These are phyloP conservation scores for Dendrothele bispora DNA, from an alignment of 768 basidiomycete species.

Conservation along the genomic window DNA sequence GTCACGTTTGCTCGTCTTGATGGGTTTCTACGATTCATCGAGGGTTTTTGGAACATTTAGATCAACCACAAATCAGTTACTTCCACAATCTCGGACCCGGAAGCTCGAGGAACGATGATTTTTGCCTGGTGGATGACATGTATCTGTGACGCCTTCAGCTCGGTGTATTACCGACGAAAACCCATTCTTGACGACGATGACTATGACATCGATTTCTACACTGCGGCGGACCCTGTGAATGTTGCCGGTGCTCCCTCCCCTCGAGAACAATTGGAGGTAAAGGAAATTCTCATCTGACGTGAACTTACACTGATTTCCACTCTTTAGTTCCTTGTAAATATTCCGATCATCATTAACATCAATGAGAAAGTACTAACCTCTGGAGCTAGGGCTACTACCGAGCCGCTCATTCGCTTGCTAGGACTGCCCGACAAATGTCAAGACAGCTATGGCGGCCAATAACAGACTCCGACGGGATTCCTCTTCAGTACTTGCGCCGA, in stretches of 20 bases:
- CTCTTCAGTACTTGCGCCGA: constrained; percentile 57
- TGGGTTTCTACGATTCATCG: not conserved
- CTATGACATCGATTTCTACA: constrained; percentile 89
- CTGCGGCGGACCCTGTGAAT: constrained; percentile 55
- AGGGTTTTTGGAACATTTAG: constrained; percentile 33
- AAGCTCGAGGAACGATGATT: constrained; percentile 80
- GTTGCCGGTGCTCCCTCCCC: constrained; percentile 60
- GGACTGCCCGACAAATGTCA: constrained; percentile 80
- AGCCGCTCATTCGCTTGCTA: constrained; percentile 81
- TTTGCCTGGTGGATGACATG: constrained; percentile 96
- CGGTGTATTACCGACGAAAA: constrained; percentile 83
- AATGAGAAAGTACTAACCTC: constrained; percentile 12
- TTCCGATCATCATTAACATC: constrained; percentile 8
- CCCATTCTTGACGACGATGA: constrained; percentile 86
- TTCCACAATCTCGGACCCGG: constrained; percentile 69
- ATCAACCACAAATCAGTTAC: constrained; percentile 85
- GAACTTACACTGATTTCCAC: constrained; percentile 52
- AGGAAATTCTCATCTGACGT: constrained; percentile 38
- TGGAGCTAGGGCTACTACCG: constrained; percentile 76
- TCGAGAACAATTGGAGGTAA: constrained; percentile 78
- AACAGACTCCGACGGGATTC: constrained; percentile 76
- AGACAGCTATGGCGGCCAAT: constrained; percentile 78
- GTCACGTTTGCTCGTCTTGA: not conserved
- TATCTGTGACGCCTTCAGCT: constrained; percentile 78
- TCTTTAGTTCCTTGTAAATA: constrained; percentile 65